Evolutionary conservation across 805 yeast genomes (phyloP).

Genomic region (Lipomyces chichibuensis): DNA sequence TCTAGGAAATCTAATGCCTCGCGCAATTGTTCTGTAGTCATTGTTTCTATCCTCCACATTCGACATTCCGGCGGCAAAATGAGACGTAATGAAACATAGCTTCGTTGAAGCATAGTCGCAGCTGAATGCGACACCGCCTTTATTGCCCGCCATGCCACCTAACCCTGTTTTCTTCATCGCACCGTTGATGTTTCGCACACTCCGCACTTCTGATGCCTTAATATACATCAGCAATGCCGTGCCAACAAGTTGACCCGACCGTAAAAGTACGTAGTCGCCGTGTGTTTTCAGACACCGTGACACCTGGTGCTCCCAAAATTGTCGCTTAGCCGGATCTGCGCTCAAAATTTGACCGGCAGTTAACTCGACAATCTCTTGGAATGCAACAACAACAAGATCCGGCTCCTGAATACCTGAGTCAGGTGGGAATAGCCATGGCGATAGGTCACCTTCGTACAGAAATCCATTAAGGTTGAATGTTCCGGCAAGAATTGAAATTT

Average conservation of each 20-base stretch:
- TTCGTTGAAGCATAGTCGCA: conserved; percentile 79
- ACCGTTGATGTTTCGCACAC: conserved; percentile 87
- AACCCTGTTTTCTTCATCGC: conserved; percentile 92
- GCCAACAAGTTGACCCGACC: conserved; percentile 92
- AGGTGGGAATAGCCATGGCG: conserved; percentile 80
- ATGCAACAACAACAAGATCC: conserved; percentile 83
- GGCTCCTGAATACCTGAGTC: conserved; percentile 53
- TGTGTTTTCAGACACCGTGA: conserved; percentile 61
- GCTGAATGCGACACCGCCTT: conserved; percentile 93
- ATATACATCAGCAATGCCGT: conserved; percentile 74
- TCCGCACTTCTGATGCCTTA: conserved; percentile 58
- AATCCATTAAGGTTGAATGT: conserved; percentile 88
- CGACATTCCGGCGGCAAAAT: conserved; percentile 87
- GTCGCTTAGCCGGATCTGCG: conserved; percentile 77
- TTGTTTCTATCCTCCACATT: conserved; percentile 83
- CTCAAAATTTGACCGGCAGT: conserved; percentile 88
- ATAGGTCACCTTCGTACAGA: conserved; percentile 58
- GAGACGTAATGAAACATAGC: conserved; percentile 85
- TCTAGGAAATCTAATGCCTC: conserved; percentile 77
- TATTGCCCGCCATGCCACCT: conserved; percentile 96
- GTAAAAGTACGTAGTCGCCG: conserved; percentile 63
- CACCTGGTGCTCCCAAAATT: conserved; percentile 76
- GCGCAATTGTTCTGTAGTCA: conserved; percentile 75
- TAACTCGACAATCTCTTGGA: conserved; percentile 92
- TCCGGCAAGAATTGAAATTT: conserved; percentile 72